phyloP scores from a whole-genome alignment of 2,329 filamentous ascomycete genomes.

The Remersonia thermophila region DNA sequence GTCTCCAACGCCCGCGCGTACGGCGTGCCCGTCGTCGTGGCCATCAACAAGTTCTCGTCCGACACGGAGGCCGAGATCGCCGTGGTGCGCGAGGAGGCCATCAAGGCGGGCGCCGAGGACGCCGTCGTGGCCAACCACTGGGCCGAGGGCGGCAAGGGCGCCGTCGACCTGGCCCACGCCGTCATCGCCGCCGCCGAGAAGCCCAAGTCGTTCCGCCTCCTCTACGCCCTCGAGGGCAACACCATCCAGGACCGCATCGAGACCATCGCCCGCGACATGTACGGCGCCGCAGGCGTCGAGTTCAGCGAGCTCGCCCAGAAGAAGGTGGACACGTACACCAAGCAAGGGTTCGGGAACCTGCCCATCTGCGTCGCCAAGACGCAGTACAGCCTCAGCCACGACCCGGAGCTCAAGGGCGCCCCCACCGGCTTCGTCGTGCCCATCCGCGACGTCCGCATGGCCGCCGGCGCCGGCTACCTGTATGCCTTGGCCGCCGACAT shows the following conservation, averaged over 20 bases:
- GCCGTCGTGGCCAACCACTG: conserved; percentile 93
- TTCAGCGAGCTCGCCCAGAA: conserved; percentile 90
- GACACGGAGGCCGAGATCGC: conserved; percentile 88
- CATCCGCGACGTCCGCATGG: conserved; percentile 86
- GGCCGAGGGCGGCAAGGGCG: conserved; percentile 86
- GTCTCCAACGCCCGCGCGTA: conserved; percentile 82
- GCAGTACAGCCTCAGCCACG: conserved; percentile 90
- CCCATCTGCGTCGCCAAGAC: conserved; percentile 98
- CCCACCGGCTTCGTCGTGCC: conserved; percentile 90
- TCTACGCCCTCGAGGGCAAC: conserved; percentile 70
- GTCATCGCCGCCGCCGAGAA: conserved; percentile 74
- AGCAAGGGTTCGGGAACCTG: conserved; percentile 82
- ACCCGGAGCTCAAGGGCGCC: conserved; percentile 86
- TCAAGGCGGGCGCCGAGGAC: conserved; percentile 85
- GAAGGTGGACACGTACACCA: conserved; percentile 90
- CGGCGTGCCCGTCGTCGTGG: conserved; percentile 87
- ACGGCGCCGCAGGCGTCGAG: conserved; percentile 78
- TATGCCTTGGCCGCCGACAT: conserved; percentile 95
- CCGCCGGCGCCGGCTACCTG: conserved; percentile 86
- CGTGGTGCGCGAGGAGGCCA: conserved; percentile 78
- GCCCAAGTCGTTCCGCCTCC: conserved; percentile 74
- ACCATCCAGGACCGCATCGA: conserved; percentile 83
- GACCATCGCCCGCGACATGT: conserved; percentile 79
- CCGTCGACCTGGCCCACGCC: conserved; percentile 74
- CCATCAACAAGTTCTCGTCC: conserved; percentile 91